A percentile compares a stretch with the other conserved stretches of the same genome.
Evolutionary conservation across 2,329 filamentous ascomycete species (phyloP).

Genomic region (Fusarium guadeloupense): DNA sequence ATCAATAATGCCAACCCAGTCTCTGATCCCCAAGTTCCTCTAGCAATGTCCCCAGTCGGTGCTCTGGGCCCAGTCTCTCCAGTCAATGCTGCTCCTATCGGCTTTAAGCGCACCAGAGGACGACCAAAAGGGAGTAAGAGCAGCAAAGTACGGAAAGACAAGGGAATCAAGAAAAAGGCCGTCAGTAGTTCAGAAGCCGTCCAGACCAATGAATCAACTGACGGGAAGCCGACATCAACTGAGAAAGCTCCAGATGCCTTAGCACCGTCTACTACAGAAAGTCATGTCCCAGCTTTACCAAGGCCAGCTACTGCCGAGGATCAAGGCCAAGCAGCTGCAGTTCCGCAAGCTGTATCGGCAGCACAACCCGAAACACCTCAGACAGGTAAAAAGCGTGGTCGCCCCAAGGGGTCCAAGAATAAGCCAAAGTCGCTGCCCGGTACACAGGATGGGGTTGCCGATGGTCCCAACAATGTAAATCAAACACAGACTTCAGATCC

Average conservation of each 20-base stretch:
- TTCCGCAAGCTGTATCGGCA: constrained; percentile 9
- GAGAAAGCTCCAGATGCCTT: constrained; percentile 1
- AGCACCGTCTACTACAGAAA: not conserved
- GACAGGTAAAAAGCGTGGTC: constrained; percentile 47
- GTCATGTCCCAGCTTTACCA: not conserved
- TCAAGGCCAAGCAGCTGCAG: constrained; percentile 10
- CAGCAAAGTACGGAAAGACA: constrained; percentile 56
- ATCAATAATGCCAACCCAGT: constrained; percentile 26
- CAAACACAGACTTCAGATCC: constrained; percentile 2
- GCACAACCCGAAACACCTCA: constrained; percentile 33
- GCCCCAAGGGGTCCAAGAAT: constrained; percentile 59
- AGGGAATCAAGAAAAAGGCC: constrained; percentile 59
- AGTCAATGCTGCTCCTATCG: constrained; percentile 3
- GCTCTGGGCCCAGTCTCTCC: constrained; percentile 8
- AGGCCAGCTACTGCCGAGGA: not conserved
- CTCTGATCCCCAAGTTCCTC: constrained; percentile 36
- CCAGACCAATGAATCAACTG: not conserved
- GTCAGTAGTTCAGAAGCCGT: constrained; percentile 3
- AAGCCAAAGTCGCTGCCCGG: constrained; percentile 46
- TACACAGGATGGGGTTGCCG: constrained; percentile 1
- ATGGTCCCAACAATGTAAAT: not conserved
- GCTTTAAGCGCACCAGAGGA: constrained; percentile 58
- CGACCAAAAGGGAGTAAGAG: constrained; percentile 64
- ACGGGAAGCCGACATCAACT: not conserved
- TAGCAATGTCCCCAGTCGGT: not conserved